Conservation (phyloP, 192 early-diverging fungal species). For the Coemansia sp. region DNA sequence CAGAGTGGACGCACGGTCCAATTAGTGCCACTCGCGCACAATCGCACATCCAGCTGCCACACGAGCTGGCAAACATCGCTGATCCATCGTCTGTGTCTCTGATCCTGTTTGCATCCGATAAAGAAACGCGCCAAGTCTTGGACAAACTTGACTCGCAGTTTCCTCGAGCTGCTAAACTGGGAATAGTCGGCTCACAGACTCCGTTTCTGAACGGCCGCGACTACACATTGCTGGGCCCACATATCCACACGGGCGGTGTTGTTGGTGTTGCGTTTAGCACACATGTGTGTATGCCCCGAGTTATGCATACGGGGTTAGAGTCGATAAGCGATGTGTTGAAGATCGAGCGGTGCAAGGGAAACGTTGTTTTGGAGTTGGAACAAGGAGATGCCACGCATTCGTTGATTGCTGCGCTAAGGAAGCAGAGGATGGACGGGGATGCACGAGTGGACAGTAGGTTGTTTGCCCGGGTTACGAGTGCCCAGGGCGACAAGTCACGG, state of each 20-base stretch:
- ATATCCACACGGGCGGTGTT: slow-evolving; percentile 23
- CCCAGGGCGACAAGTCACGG: not conserved
- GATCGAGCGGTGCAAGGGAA: slow-evolving; percentile 40
- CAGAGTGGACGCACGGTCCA: slow-evolving; percentile 14
- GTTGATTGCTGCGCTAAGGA: slow-evolving; percentile 32
- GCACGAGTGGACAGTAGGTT: slow-evolving; percentile 10
- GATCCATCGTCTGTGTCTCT: slow-evolving; percentile 19
- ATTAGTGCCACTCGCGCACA: slow-evolving; percentile 33
- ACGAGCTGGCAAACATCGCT: slow-evolving; percentile 15
- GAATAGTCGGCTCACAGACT: slow-evolving; percentile 38
- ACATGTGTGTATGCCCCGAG: not conserved
- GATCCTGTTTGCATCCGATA: slow-evolving; percentile 32
- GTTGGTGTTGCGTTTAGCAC: slow-evolving; percentile 36
- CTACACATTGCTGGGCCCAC: slow-evolving; percentile 22
- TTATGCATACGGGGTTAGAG: slow-evolving; percentile 7
- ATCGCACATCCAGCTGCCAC: slow-evolving; percentile 28
- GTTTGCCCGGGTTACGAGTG: slow-evolving; percentile 23
- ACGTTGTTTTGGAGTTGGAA: slow-evolving; percentile 51
- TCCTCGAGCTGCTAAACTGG: slow-evolving; percentile 40
- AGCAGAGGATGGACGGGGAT: slow-evolving; percentile 3
- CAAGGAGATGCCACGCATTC: slow-evolving; percentile 17
- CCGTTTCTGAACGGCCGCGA: slow-evolving; percentile 47
- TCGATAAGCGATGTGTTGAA: slow-evolving; percentile 25
- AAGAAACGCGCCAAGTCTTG: slow-evolving; percentile 32
- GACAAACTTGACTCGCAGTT: slow-evolving; percentile 35